These are phyloP conservation scores for Aspergillus nidulans DNA, from an alignment of 495 filamentous ascomycete genomes.

Conservation along the genomic window DNA sequence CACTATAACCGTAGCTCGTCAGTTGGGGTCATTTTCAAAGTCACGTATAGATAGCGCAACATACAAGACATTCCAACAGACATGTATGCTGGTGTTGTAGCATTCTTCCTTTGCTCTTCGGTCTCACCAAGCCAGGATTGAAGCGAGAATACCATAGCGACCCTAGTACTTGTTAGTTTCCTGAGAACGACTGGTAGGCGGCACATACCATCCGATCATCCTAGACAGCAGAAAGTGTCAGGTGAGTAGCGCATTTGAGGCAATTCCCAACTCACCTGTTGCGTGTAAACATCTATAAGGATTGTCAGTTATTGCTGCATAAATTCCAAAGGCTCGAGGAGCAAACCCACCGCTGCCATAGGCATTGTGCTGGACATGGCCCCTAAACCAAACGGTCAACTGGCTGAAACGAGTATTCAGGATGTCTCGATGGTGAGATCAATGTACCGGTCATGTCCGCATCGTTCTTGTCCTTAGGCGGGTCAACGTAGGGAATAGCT, in stretches of 20 bases:
- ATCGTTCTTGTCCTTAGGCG: conserved; percentile 50
- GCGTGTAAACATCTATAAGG: conserved; percentile 71
- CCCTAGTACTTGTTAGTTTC: conserved; percentile 46
- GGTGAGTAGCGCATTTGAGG: background rate
- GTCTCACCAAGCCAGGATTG: conserved; percentile 86
- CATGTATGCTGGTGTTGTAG: conserved; percentile 74
- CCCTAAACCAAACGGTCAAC: conserved; percentile 40
- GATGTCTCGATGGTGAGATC: background rate
- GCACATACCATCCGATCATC: conserved; percentile 72
- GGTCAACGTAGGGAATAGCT: conserved; percentile 63
- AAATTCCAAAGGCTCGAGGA: background rate
- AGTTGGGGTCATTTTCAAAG: conserved; percentile 12
- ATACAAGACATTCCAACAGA: conserved; percentile 79
- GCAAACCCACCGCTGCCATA: conserved; percentile 74
- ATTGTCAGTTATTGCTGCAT: conserved; percentile 17
- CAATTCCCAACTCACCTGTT: conserved; percentile 60
- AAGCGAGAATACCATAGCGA: conserved; percentile 74
- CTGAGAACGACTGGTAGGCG: background rate
- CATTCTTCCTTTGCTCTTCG: conserved; percentile 63
- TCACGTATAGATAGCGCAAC: conserved; percentile 26
- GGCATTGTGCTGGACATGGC: conserved; percentile 80
- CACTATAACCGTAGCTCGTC: conserved; percentile 43
- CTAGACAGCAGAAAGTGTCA: conserved; percentile 29
- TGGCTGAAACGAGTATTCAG: background rate
- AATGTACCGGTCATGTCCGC: conserved; percentile 51